Base-by-base conservation (phyloP, 164 flowering plant genomes). In the Aristolochia contorta region DNA sequence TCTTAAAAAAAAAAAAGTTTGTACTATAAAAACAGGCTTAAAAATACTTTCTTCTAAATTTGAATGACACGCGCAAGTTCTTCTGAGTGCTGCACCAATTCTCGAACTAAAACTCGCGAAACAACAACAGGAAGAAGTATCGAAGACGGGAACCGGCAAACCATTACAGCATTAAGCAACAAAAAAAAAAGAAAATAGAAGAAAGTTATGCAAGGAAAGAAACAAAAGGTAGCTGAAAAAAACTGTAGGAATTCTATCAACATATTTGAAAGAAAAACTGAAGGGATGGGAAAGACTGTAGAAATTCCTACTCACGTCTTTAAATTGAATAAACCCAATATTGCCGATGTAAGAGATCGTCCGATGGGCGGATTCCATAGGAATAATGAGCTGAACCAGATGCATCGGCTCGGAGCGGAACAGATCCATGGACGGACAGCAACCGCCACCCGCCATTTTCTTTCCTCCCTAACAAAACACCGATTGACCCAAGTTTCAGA, bases 351-450 rank as follows among this genome's bases (percentile, higher is more conserved):
- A 89, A 16, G 91, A 79, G 72, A 87, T 74, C 66, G 94, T 78
- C 50, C 62, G 80, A 57, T 88, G 95, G 70, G 96, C 83, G 43
- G 98, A 84, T 59, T 93, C 98, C 52, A 87, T 75, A 37, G 98
- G 97, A 70, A 93, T 73, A 76, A 93, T 93, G 75, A 93, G 73
- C 67, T 90, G 98, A 4, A 86, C 94, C 64, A 93, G 72, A 46
- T 87, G 96, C 98, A 90, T 93, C 72, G 90, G 74, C 74, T 89
- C 96, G 65, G 96, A 91, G 15, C 97, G 81, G 67, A 89, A 68
- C 76, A 91, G 91, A 81, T 91, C 92, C 97, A 88, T 91, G 59
- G 84, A 59, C 56, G 95, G 93, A 62, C 86, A 86, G 63, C 94
- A 86, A 20, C 65, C 91, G 54, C 86, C 78, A 12, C 72, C 65